Evolutionary conservation across 208 protist species (phyloP), one percentile per base, ranked within the genome.

Genomic region (Crithidia acanthocephali): DNA sequence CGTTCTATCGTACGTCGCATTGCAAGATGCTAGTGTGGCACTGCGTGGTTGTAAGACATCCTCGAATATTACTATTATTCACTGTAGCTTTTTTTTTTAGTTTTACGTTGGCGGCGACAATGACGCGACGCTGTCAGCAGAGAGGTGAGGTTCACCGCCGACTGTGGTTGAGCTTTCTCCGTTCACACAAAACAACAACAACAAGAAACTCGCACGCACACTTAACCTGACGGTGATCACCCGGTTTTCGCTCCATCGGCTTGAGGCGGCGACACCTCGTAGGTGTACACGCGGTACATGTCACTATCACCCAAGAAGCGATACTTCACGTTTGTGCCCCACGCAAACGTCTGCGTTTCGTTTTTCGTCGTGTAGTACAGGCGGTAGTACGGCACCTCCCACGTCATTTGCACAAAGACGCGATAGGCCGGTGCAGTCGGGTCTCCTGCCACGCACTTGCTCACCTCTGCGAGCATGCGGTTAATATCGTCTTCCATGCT

Each of bases 351-450:
- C 51, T 85, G 59, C 25, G 50, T 22, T 32, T 81, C 58, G 32
- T 78, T 80, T 40, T 68, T 67, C 2, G 74, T 86, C 9, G 91
- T 96, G 76, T 94, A 88, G 45, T 79, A 25, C 28, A 94, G 77
- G 2, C 91, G 86, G 42, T 86, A 81, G 79, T 90, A 87, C 10
- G 91, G 91, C 8, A 85, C 61, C 59, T 93, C 87, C 89, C 91
- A 96, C 44, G 91, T 94, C 32, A 96, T 84, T 50, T 96, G 91
- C 40, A 96, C 50, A 65, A 94, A 96, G 23, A 68, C 52, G 4
- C 83, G 79, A 44, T 85, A 84, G 0, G 65, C 50, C 22, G 35
- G n/a, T 18, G 66, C 33, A 33, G 22, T 48, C 10, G 3, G 5
- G 16, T 23, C 55, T 8, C 57, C 63, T 32, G 51, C 23, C 42